phyloP scores from a whole-genome alignment of 2,329 filamentous ascomycete genomes.

The Boeremia lycopersici region DNA sequence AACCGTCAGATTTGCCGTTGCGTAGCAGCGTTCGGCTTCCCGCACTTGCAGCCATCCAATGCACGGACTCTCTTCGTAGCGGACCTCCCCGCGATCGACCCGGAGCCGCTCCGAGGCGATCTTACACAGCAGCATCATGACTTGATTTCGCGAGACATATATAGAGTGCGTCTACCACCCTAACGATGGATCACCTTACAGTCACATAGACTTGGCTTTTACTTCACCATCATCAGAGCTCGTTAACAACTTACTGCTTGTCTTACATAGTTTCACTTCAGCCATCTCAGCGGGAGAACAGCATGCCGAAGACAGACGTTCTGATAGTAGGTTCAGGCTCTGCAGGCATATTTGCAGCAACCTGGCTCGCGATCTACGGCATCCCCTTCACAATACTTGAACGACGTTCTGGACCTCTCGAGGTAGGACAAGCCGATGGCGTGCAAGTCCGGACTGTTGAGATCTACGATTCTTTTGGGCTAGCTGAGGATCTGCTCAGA shows the following conservation, averaged over 20 bases:
- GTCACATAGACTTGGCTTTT: no score
- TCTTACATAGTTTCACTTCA: background rate
- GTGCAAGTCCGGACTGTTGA: slow-evolving; percentile 71
- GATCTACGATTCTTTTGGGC: slow-evolving; percentile 74
- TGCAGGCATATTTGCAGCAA: slow-evolving; percentile 65
- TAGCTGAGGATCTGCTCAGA: slow-evolving; percentile 66
- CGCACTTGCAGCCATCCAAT: slow-evolving; percentile 2
- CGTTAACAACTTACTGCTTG: background rate
- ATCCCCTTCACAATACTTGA: slow-evolving; percentile 65
- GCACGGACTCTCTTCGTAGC: slow-evolving; percentile 13
- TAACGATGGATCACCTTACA: no score
- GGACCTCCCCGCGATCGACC: slow-evolving; percentile 5
- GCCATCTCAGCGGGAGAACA: slow-evolving; percentile 3
- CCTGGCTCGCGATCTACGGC: slow-evolving; percentile 65
- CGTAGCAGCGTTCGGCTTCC: background rate
- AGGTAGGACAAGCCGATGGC: slow-evolving; percentile 67
- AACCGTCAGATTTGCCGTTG: background rate
- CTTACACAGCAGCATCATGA: slow-evolving; percentile 10
- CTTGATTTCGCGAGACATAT: background rate
- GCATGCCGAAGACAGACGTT: slow-evolving; percentile 54
- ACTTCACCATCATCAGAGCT: background rate
- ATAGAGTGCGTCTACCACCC: background rate
- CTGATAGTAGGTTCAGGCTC: slow-evolving; percentile 67
- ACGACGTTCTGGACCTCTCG: slow-evolving; percentile 59
- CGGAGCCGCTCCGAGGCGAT: background rate